phyloP scores from a whole-genome alignment of 1,139 yeast genomes.

The Magnusiomyces magnusii region DNA sequence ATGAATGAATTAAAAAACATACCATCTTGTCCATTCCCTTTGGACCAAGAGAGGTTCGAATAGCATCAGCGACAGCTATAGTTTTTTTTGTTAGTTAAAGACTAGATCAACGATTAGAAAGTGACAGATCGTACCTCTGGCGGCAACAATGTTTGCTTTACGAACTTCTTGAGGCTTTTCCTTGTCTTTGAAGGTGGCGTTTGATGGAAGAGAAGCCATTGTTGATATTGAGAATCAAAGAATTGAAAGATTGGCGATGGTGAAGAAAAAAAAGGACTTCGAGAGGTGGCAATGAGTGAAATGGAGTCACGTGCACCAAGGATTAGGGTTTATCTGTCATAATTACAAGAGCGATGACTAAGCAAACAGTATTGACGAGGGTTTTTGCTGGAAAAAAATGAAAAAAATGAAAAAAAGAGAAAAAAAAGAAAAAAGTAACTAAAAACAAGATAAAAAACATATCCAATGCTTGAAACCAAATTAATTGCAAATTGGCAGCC shows the following conservation, averaged over 20 bases:
- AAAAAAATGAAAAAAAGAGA: too few species aligned
- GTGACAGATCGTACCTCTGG: slow-evolving; percentile 39
- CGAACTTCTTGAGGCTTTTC: slow-evolving; percentile 99
- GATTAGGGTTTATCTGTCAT: too few species aligned
- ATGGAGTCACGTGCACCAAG: too few species aligned
- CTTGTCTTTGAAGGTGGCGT: slow-evolving; percentile 85
- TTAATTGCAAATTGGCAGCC: too few species aligned
- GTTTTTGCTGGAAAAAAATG: too few species aligned
- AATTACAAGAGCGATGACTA: too few species aligned
- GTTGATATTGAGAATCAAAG: neutral
- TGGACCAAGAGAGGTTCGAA: slow-evolving; percentile 95
- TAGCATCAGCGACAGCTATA: slow-evolving; percentile 91
- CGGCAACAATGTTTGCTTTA: slow-evolving; percentile 86
- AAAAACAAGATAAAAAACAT: too few species aligned
- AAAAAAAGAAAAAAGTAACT: too few species aligned
- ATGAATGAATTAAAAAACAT: too few species aligned
- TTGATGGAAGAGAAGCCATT: slow-evolving; percentile 43
- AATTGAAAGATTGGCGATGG: neutral
- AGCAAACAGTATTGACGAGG: too few species aligned
- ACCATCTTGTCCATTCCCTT: slow-evolving; percentile 99
- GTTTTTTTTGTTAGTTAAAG: neutral
- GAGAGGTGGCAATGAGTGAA: neutral
- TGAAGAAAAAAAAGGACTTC: neutral
- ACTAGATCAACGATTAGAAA: neutral
- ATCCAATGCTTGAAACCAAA: too few species aligned